These are phyloP conservation scores for Leucogyrophana mollusca DNA, from an alignment of 768 basidiomycete genomes.

Conservation along the genomic window DNA sequence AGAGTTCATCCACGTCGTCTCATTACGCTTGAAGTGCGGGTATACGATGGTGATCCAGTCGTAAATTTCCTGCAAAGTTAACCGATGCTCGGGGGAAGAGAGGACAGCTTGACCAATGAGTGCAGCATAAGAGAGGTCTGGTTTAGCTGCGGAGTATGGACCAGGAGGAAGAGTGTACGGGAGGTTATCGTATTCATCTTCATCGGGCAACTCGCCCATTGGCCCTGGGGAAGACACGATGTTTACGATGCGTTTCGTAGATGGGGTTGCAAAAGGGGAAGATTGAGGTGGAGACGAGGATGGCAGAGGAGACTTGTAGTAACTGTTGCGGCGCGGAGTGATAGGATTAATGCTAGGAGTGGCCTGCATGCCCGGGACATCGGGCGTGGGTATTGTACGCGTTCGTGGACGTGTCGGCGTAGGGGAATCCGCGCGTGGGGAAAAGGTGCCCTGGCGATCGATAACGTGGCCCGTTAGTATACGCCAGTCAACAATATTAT, in stretches of 20 bases:
- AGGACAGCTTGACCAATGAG: slow-evolving; percentile 94
- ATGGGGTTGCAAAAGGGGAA: slow-evolving; percentile 67
- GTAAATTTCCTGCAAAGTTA: slow-evolving; percentile 95
- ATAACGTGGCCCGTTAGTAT: slow-evolving; percentile 5
- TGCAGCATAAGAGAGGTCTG: slow-evolving; percentile 89
- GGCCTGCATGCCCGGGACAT: slow-evolving; percentile 26
- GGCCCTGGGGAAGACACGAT: slow-evolving; percentile 85
- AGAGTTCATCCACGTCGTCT: slow-evolving; percentile 97
- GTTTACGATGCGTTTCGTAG: slow-evolving; percentile 55
- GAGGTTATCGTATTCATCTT: slow-evolving; percentile 63
- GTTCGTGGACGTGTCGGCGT: slow-evolving; percentile 38
- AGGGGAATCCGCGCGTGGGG: slow-evolving; percentile 44
- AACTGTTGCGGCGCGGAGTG: slow-evolving; percentile 48
- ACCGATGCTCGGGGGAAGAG: slow-evolving; percentile 76
- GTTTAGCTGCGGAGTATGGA: slow-evolving; percentile 78
- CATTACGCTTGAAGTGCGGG: slow-evolving; percentile 89
- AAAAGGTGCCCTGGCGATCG: slow-evolving; percentile 14
- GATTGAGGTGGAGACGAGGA: slow-evolving; percentile 59
- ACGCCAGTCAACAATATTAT: slow-evolving; percentile 1
- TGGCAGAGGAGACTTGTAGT: slow-evolving; percentile 49
- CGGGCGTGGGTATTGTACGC: slow-evolving; percentile 27
- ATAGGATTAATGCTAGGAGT: slow-evolving; percentile 40
- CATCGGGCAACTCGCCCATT: slow-evolving; percentile 62
- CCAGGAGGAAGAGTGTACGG: slow-evolving; percentile 83
- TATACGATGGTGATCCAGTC: slow-evolving; percentile 93